A percentile compares a stretch with the other conserved stretches of the same genome.
Conservation (phyloP, 495 filamentous ascomycete genomes). For the Astrothelium macrocarpum region DNA sequence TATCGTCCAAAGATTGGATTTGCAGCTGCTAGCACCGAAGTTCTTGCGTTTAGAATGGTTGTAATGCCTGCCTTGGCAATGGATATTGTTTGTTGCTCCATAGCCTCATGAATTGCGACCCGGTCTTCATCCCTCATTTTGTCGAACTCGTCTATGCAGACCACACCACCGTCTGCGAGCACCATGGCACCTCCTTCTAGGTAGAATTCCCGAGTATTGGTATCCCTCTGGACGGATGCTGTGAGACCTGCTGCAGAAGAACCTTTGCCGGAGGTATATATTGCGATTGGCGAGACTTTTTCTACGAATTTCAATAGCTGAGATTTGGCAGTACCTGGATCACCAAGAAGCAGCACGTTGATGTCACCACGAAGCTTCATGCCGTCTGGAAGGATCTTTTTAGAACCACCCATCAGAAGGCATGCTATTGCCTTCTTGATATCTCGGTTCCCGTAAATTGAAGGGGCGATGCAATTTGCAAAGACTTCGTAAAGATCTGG, state of each 20-base stretch:
- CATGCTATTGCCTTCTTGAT: conserved; percentile 99
- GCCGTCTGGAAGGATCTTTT: conserved; percentile 96
- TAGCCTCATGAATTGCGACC: conserved; percentile 98
- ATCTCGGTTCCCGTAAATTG: conserved; percentile 91
- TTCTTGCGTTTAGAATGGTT: conserved; percentile 93
- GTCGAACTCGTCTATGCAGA: conserved; percentile 99
- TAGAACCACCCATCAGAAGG: conserved; percentile 87
- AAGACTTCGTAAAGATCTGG: conserved; percentile 89
- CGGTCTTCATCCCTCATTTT: conserved; percentile 99
- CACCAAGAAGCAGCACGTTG: conserved; percentile 93
- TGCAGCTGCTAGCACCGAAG: conserved; percentile 89
- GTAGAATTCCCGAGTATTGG: conserved; percentile 89
- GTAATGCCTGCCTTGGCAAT: conserved; percentile 99
- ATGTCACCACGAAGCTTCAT: conserved; percentile 99
- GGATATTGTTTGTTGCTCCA: conserved; percentile 99
- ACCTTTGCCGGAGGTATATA: conserved; percentile 98
- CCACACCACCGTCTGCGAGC: conserved; percentile 91
- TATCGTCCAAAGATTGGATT: conserved; percentile 98
- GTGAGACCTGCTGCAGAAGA: conserved; percentile 98
- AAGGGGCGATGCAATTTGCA: conserved; percentile 87
- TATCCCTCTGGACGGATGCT: conserved; percentile 91
- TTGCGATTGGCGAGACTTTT: conserved; percentile 91
- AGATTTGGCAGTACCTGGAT: conserved; percentile 97
- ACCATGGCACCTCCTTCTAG: conserved; percentile 99
- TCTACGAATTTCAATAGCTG: conserved; percentile 97